A percentile compares a stretch with the other conserved stretches of the same genome.
Evolutionary conservation across 23 red algal genomes (phyloP).

Genomic region (Gracilariopsis chorda): DNA sequence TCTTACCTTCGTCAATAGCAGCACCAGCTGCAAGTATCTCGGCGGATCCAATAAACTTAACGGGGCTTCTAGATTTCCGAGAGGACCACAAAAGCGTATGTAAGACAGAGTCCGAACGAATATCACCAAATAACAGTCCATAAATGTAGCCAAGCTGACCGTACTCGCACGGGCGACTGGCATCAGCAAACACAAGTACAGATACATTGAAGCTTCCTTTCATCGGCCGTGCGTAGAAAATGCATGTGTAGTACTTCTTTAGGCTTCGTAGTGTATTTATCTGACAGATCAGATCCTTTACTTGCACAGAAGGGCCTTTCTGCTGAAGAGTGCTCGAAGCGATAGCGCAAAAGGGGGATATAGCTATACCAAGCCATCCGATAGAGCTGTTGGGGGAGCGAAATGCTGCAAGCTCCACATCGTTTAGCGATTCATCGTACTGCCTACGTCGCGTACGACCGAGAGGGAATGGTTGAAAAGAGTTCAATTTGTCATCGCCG

Average conservation of each 20-base stretch:
- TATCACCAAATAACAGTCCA: background rate
- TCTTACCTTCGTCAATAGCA: constrained; percentile 6
- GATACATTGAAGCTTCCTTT: background rate
- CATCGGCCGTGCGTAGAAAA: background rate
- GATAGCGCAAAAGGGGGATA: background rate
- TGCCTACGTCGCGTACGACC: background rate
- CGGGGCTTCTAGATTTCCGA: constrained; percentile 2
- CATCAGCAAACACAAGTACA: background rate
- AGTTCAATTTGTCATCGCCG: constrained; percentile 17
- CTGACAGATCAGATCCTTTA: background rate
- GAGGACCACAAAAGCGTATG: constrained; percentile 7
- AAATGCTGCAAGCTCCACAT: background rate
- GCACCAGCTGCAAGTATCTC: background rate
- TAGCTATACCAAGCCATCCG: background rate
- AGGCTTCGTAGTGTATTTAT: background rate
- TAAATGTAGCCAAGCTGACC: background rate
- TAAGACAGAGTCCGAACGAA: background rate
- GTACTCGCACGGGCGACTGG: background rate
- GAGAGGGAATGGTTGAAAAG: background rate
- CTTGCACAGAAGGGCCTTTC: background rate
- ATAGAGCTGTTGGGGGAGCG: background rate
- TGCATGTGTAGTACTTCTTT: background rate
- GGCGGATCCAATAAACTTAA: constrained; percentile 6
- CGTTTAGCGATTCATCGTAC: background rate
- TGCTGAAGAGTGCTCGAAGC: background rate